phyloP scores from a whole-genome alignment of 2,329 filamentous ascomycete genomes.

The Monilinia fructigena region DNA sequence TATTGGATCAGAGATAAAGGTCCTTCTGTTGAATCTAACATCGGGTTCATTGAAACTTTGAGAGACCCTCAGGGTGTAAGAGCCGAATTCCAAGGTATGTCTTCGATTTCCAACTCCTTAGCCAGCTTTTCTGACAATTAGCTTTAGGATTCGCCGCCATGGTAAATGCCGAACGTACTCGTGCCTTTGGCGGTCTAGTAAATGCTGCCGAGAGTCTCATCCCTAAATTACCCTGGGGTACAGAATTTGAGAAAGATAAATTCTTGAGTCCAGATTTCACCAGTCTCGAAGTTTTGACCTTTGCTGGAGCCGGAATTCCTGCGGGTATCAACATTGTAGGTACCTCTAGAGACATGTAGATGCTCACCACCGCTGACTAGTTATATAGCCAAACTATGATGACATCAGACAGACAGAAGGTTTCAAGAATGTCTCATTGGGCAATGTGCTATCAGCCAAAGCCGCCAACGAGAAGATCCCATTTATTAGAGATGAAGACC shows the following conservation, averaged over 20 bases:
- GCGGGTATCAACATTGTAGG: slow-evolving; percentile 61
- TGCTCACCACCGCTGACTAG: not conserved
- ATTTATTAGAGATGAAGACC: slow-evolving; percentile 78
- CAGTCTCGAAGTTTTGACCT: slow-evolving; percentile 85
- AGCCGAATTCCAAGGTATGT: slow-evolving; percentile 74
- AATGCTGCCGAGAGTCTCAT: slow-evolving; percentile 79
- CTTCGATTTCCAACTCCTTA: not conserved
- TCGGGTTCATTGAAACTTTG: slow-evolving; percentile 85
- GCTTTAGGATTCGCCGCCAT: slow-evolving; percentile 63
- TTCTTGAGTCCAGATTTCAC: slow-evolving; percentile 97
- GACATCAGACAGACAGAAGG: slow-evolving; percentile 78
- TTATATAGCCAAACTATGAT: slow-evolving; percentile 60
- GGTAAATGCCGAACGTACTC: slow-evolving; percentile 88
- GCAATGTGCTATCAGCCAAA: slow-evolving; percentile 89
- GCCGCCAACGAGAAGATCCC: slow-evolving; percentile 89
- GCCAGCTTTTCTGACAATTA: not conserved
- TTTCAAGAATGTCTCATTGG: slow-evolving; percentile 92
- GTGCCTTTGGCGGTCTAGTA: slow-evolving; percentile 83
- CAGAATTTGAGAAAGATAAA: slow-evolving; percentile 92
- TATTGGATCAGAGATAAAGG: slow-evolving; percentile 82
- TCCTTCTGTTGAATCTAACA: slow-evolving; percentile 75
- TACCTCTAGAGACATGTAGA: not conserved
- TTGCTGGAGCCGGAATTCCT: slow-evolving; percentile 64
- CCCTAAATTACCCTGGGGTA: slow-evolving; percentile 81
- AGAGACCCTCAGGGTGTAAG: slow-evolving; percentile 77